Base-by-base conservation (phyloP, 768 basidiomycete genomes). In the Hypholoma sublateritium region DNA sequence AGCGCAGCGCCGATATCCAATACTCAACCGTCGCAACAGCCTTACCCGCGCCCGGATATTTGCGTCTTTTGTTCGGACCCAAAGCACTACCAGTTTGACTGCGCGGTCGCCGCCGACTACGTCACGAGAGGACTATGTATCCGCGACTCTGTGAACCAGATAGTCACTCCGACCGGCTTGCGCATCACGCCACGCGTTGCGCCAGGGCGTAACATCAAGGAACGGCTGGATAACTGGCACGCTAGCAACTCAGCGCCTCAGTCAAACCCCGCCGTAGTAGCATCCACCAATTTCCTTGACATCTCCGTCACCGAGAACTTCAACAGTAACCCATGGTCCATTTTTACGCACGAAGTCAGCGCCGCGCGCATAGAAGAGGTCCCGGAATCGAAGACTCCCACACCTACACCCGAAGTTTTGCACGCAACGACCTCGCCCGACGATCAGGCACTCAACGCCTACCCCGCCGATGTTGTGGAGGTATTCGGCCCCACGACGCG, bases 11-110 rank as follows among this genome's bases (percentile, higher is more conserved):
- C 35, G 14, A n/a, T n/a, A 7, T 14, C 7, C 8, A 7, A n/a
- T n/a, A n/a, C 7, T 14, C 35, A 36, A 7, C 35, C 8, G 8
- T 36, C 14, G 8, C 35, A n/a, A 14, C 35, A 36, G 14, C 35
- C 7, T 6, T n/a, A 7, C 7, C 9, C 12, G 42, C 43, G 43
- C 2, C 43, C 43, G 9, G 19, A 44, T 17, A 19, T 22, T 17
- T 53, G 52, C 52, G n/a, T 41, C 39, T 53, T 53, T 24, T 53
- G 52, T 16, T 41, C 39, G 16, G 39, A 53, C 21, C 36, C 36
- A 2, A 3, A 5, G 41, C 52, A 53, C n/a, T 53, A 22, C 41
- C 36, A 36, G 36, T 25, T 13, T 16, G 1, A 19, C 5, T 53
- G 52, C 22, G 16, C 14, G 13, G 8, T 24, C 2, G 52, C 25